phyloP scores from a whole-genome alignment of 352 stramenopile species.

The Globisporangium recalcitrans region DNA sequence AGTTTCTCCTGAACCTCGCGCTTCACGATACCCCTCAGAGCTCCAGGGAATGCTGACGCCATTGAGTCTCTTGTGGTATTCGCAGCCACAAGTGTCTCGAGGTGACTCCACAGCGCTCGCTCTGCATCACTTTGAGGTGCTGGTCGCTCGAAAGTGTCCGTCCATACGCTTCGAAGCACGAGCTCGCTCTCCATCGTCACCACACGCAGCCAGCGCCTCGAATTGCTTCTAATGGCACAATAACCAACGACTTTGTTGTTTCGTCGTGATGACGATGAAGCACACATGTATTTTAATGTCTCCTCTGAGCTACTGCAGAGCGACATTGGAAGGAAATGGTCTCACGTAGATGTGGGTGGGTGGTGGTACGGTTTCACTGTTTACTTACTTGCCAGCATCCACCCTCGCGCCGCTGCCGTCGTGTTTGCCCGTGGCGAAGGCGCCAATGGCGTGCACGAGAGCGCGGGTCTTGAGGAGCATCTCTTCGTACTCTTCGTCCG shows the following conservation, averaged over 20 bases:
- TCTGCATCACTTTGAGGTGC: background rate
- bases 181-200: background rate
- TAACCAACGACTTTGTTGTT: background rate
- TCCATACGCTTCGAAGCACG: background rate
- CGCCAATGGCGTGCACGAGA: constrained; percentile 54
- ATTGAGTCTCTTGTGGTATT: background rate
- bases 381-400: constrained; percentile 5
- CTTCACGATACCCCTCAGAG: background rate
- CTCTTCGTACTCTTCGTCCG: constrained; percentile 91
- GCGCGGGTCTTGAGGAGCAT: constrained; percentile 89
- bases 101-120: constrained; percentile 4
- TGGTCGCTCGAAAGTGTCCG: background rate
- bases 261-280: background rate
- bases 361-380: background rate
- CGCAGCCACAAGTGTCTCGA: constrained; percentile 2
- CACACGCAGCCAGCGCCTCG: background rate
- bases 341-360: background rate
- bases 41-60: background rate
- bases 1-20: constrained; percentile 35
- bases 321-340: background rate
- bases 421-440: constrained; percentile 45
- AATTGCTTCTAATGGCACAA: background rate
- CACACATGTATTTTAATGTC: background rate
- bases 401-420: constrained; percentile 25
- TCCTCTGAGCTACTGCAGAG: background rate